Evolutionary conservation across 805 yeast genomes (phyloP).

Genomic region (Sporopachydermia quercuum): DNA sequence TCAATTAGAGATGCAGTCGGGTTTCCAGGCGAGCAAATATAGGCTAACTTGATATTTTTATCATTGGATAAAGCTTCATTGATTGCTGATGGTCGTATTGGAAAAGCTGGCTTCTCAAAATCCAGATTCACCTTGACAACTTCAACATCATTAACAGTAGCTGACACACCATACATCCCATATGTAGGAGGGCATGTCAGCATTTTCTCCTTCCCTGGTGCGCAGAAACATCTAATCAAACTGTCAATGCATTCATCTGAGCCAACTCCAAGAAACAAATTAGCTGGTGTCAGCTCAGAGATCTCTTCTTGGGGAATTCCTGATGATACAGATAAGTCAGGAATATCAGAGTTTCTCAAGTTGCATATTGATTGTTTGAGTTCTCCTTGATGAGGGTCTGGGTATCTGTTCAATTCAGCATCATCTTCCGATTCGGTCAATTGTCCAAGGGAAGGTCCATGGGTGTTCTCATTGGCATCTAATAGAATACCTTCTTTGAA

Average conservation of each 20-base stretch:
- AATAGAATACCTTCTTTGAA: slow-evolving; percentile 75
- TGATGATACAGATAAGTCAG: slow-evolving; percentile 10
- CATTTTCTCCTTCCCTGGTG: slow-evolving; percentile 71
- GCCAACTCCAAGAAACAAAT: slow-evolving; percentile 89
- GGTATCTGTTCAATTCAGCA: slow-evolving; percentile 73
- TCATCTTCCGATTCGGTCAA: slow-evolving; percentile 28
- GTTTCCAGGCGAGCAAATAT: slow-evolving; percentile 91
- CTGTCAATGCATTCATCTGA: slow-evolving; percentile 94
- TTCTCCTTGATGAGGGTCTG: slow-evolving; percentile 85
- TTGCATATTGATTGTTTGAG: slow-evolving; percentile 59
- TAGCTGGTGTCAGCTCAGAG: slow-evolving; percentile 35
- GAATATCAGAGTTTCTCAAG: slow-evolving; percentile 46
- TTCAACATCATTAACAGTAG: slow-evolving; percentile 77
- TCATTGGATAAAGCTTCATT: slow-evolving; percentile 39
- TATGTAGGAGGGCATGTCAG: slow-evolving; percentile 90
- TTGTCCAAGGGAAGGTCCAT: slow-evolving; percentile 60
- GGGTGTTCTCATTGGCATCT: slow-evolving; percentile 94
- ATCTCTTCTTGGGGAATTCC: slow-evolving; percentile 13
- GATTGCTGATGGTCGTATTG: slow-evolving; percentile 43
- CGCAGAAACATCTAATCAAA: slow-evolving; percentile 68
- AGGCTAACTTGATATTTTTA: slow-evolving; percentile 52
- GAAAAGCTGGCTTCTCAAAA: slow-evolving; percentile 36
- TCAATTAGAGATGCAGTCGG: slow-evolving; percentile 70
- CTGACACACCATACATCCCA: slow-evolving; percentile 92
- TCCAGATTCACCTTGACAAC: slow-evolving; percentile 62